Evolutionary conservation across 345 rosid genomes (phyloP).

Genomic region (Clausena lansium): DNA sequence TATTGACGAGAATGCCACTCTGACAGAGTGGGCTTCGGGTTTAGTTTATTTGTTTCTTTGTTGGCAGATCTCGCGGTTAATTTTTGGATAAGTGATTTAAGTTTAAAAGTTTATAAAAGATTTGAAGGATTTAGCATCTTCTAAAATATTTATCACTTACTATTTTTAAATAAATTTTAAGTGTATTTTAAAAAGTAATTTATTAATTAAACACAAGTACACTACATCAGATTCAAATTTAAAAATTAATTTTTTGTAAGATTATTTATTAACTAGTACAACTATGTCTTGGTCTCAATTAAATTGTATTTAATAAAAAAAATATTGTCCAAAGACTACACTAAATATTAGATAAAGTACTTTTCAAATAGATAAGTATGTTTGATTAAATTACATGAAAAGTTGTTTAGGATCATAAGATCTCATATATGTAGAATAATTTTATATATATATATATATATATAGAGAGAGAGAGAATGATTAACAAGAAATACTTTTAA

Average conservation of each 20-base stretch:
- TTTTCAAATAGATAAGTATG: no score
- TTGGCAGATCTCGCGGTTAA: not conserved
- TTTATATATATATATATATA: no score
- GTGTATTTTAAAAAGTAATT: no score
- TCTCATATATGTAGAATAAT: not conserved
- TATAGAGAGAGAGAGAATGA: not conserved
- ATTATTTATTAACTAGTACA: no score
- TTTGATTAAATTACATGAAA: not conserved
- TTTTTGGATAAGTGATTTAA: not conserved
- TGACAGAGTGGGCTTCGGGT: not conserved
- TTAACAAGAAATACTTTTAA: not conserved
- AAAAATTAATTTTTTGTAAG: no score
- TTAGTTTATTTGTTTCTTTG: not conserved
- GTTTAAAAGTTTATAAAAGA: not conserved
- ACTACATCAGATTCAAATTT: no score
- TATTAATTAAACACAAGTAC: no score
- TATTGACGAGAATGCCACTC: conserved; percentile 12
- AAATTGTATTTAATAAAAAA: not conserved
- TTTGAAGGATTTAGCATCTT: not conserved
- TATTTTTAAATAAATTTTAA: no score
- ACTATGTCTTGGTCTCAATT: no score
- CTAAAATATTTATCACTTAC: not conserved
- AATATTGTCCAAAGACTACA: not conserved
- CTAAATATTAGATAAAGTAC: not conserved
- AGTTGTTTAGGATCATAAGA: not conserved